Base-by-base conservation (phyloP, 768 basidiomycete species). In the Rhodotorula taiwanensis region DNA sequence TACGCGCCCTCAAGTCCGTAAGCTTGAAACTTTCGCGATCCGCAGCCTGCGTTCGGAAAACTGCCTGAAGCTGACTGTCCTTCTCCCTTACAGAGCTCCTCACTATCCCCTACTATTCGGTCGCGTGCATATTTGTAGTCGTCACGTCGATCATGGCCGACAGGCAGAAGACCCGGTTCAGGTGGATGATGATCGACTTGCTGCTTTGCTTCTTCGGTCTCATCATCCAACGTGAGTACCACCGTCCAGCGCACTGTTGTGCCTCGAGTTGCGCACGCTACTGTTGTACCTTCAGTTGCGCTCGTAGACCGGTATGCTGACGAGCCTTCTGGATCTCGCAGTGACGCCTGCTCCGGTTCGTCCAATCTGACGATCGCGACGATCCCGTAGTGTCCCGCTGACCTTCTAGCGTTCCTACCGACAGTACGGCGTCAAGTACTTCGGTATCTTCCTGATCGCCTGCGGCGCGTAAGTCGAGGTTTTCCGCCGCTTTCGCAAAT, bases 401-500 rank as follows among this genome's bases (percentile, higher is more conserved):
- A n/a, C n/a, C n/a, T n/a, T n/a, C n/a, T n/a, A n/a, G n/a, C n/a
- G n/a, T n/a, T n/a, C n/a, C n/a, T n/a, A n/a, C n/a, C n/a, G n/a
- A n/a, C 36, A 9, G 8, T 36, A 25, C 27, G 69, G 70, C 23
- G 72, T 72, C 49, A 66, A 65, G 39, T 67, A 61, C 61, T 60
- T 70, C 16, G 68, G 68, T 0, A 60, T 70, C 18, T 67, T 69
- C 72, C 60, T 72, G 25, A 60, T 67, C 42, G 70, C 69, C 18
- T n/a, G 41, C 8, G 72, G 72, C 28, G n/a, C n/a, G n/a, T n/a
- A n/a, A n/a, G n/a, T n/a, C n/a, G n/a, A n/a, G n/a, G n/a, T n/a
- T n/a, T n/a, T n/a, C n/a, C n/a, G n/a, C n/a, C n/a, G n/a, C n/a
- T n/a, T n/a, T n/a, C n/a, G n/a, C n/a, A n/a, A n/a, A n/a, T n/a